Evolutionary conservation across 495 filamentous ascomycete genomes (phyloP), one percentile per base, ranked within the genome.

Genomic region (Podospora sp.): DNA sequence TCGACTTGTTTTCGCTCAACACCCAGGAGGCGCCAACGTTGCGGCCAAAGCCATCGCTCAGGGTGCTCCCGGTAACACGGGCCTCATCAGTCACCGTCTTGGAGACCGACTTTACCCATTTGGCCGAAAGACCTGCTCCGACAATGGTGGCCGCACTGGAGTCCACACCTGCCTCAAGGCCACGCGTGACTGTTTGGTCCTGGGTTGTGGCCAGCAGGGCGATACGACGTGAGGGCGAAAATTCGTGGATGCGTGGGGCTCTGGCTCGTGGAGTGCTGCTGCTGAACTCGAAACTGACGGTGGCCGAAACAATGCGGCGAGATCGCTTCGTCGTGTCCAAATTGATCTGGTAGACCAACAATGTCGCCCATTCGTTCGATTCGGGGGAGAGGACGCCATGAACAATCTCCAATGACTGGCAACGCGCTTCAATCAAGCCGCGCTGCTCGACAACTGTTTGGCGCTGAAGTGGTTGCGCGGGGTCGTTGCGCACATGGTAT

Each of bases 1-100:
- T 60, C 6, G 58, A 58, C 18, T 26, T 8, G 51, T 77, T 73
- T 61, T 76, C 75, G 18, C 66, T 9, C 7, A 76, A 55, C 0
- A 66, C 65, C 75, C 75, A 76, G 3, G 53, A 62, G 6, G 65
- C 70, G 20, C 65, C 67, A 29, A 69, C 61, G n/a, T 60, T 22
- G 27, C 68, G 62, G 16, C 71, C 73, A 27, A 49, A 67, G 50
- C 71, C 63, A 22, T 68, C 52, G 25, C 68, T 56, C 16, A 29
- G 24, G 1, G 49, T 59, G 27, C 21, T 49, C 6, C 68, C 68
- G 4, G 53, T 60, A 20, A 75, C 67, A n/a, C 68, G 62, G 2
- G 70, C 71, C 18, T 49, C 65, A 61, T 73, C 63, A n/a, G 27
- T 69, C 1, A 58, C 65, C 4, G 69, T 67, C 29, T 56, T 40